These are phyloP conservation scores for Endotrypanum monterogeii DNA, from an alignment of 208 protist species.

Conservation along the genomic window DNA sequence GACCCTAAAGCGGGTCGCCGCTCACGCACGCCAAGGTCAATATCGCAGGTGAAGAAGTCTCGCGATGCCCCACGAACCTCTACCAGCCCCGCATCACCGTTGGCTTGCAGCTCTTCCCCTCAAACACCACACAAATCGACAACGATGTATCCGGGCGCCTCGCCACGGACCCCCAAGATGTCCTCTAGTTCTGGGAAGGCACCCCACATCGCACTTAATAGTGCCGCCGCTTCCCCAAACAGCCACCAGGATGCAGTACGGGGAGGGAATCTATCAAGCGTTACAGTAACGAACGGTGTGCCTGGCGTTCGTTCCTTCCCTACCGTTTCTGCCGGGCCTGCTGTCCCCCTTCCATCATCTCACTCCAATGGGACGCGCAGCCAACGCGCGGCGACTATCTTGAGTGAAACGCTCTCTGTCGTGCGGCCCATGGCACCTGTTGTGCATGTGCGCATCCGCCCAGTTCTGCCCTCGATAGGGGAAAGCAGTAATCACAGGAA, in stretches of 20 bases:
- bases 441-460: constrained; percentile 82
- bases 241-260: constrained; percentile 1
- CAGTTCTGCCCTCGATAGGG: constrained; percentile 62
- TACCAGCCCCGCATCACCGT: not conserved
- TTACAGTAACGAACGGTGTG: not conserved
- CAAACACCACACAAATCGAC: constrained; percentile 1
- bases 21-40: not conserved
- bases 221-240: constrained; percentile 1
- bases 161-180: constrained; percentile 2
- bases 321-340: not conserved
- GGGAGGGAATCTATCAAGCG: not conserved
- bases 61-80: not conserved
- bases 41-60: not conserved
- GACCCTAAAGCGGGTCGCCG: not conserved
- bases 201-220: not conserved
- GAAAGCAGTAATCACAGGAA: constrained; percentile 57
- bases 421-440: constrained; percentile 47
- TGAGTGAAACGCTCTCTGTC: constrained; percentile 23
- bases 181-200: not conserved
- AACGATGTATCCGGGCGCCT: not conserved
- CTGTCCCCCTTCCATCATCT: not conserved
- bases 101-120: not conserved
- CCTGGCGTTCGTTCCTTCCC: not conserved
- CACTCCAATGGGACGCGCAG: constrained; percentile 2
- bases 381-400: constrained; percentile 17